Base-by-base conservation (phyloP, 2,329 filamentous ascomycete species). In the Xylaria sp. region DNA sequence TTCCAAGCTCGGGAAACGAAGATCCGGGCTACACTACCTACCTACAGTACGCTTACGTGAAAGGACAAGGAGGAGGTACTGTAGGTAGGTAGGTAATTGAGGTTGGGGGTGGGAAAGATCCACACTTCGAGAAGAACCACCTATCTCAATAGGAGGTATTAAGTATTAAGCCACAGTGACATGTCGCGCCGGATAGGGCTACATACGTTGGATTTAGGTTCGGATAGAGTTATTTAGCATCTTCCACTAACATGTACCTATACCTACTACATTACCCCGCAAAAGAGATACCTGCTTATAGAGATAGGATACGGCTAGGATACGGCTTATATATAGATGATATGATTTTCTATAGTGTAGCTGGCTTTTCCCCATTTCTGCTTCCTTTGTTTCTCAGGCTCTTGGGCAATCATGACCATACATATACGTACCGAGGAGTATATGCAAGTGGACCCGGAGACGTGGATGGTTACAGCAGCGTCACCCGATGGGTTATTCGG, bases 1-100 rank as follows among this genome's bases (percentile, higher is more conserved):
- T 61, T 31, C 33, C 54, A 59, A 20, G 64, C 59, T 66, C 65
- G 65, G 65, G 55, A 67, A 50, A 6, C 61, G 36, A 67, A 61
- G 65, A 67, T 67, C 65, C 65, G 65, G 54, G 27, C 39, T 58
- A 54, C 58, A 29, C 53, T 53, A 58, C 27, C 53, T 53, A 58
- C 27, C 53, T 55, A 15, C 51, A 11, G n/a, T 44, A 61, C 36
- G 47, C 59, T 58, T 63, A 62, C 38, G 38, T 63, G 11, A 58
- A 66, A 57, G 38, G 53, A n/a, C n/a, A n/a, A n/a, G n/a, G n/a
- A n/a, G n/a, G n/a, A n/a, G n/a, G n/a, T n/a, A n/a, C n/a, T n/a
- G n/a, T n/a, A 53, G 63, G 42, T 49, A 44, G 42, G 39, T 42
- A 42, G 39, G 39, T 42, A 38, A 59, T 50, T 55, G 51, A 55